A percentile compares a stretch with the other conserved stretches of the same genome.
Conservation (phyloP, 257 asterid species). For the Pogostemon cablin region DNA sequence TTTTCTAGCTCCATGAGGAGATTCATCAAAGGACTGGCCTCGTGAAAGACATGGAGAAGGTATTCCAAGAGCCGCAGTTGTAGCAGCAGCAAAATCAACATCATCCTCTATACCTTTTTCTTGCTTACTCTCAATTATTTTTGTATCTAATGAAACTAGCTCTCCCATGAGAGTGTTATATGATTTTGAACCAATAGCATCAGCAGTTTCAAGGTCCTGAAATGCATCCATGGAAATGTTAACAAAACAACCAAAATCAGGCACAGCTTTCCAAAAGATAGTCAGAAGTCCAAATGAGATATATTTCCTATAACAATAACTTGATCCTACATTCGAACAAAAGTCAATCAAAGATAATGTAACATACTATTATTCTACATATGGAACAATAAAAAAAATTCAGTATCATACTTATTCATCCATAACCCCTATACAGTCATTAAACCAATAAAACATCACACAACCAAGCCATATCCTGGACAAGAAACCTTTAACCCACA, state of each 20-base stretch:
- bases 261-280: background rate
- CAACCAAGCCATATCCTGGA: constrained; percentile 22
- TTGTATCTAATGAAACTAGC: constrained; percentile 81
- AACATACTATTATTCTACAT: constrained; percentile 19
- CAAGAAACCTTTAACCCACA: constrained; percentile 13
- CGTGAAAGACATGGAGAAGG: constrained; percentile 94
- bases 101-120: constrained; percentile 60
- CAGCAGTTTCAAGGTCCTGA: constrained; percentile 78
- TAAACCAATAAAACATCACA: constrained; percentile 1
- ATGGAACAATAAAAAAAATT: constrained; percentile 11
- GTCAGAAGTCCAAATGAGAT: constrained; percentile 19
- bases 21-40: constrained; percentile 72
- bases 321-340: constrained; percentile 8
- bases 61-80: constrained; percentile 92
- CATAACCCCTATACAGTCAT: constrained; percentile 11
- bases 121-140: constrained; percentile 46
- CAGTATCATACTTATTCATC: constrained; percentile 10
- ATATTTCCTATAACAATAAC: constrained; percentile 15
- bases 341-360: background rate
- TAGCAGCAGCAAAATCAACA: constrained; percentile 96
- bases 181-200: constrained; percentile 86
- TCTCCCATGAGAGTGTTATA: constrained; percentile 89
- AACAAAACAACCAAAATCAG: constrained; percentile 20
- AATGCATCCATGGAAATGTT: constrained; percentile 33
- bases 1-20: constrained; percentile 61